Conservation (phyloP, 2,329 filamentous ascomycete species). For the Cordyceps cateniannulata region DNA sequence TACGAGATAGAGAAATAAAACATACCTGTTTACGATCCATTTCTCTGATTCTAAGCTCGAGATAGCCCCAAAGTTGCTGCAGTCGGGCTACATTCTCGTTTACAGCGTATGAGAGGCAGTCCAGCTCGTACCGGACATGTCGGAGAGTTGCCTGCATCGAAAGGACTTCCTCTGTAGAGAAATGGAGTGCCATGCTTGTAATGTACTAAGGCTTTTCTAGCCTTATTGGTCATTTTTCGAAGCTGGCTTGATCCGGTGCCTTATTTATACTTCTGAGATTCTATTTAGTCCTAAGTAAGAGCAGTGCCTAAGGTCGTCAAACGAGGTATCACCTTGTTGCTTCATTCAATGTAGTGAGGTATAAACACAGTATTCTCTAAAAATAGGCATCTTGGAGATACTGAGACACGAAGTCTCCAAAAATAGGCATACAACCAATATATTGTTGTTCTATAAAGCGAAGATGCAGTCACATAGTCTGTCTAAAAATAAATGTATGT, state of each 20-base stretch:
- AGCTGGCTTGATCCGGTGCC: neutral
- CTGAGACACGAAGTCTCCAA: neutral
- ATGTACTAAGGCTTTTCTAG: neutral
- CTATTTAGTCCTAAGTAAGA: neutral
- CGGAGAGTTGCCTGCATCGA: neutral
- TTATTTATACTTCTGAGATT: neutral
- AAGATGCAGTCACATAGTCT: neutral
- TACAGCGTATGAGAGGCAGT: neutral
- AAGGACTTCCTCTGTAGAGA: neutral
- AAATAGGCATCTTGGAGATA: neutral
- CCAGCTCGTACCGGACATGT: neutral
- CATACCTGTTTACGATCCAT: neutral
- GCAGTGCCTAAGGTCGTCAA: neutral
- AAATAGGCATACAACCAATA: neutral
- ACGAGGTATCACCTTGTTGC: neutral
- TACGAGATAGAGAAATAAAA: neutral
- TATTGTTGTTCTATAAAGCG: neutral
- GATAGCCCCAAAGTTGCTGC: neutral
- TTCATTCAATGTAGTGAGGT: neutral
- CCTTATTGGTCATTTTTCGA: neutral
- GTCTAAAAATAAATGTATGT: neutral
- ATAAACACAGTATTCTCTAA: neutral
- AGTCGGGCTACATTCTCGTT: neutral
- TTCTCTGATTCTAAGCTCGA: neutral
- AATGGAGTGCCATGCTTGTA: neutral